Evolutionary conservation across 2,329 filamentous ascomycete genomes (phyloP).

Genomic region (Colletotrichum simmondsii): DNA sequence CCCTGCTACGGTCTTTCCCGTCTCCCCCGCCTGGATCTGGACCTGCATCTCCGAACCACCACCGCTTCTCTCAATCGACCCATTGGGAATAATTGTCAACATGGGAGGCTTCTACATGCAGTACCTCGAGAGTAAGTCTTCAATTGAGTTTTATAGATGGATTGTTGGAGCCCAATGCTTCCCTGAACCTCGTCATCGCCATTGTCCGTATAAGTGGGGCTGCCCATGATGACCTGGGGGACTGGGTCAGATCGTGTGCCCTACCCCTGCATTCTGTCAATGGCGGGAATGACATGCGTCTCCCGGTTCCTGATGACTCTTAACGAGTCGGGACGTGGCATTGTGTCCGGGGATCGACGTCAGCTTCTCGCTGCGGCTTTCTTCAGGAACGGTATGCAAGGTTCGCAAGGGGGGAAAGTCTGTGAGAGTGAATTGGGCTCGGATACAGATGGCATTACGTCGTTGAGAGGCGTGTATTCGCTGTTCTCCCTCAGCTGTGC

Average conservation of each 20-base stretch:
- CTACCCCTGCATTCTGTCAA: constrained; percentile 45
- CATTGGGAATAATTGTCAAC: constrained; percentile 46
- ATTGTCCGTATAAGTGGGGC: constrained; percentile 34
- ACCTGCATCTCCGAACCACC: constrained; percentile 17
- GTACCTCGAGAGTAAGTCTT: constrained; percentile 78
- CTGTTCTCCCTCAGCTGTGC: constrained; percentile 25
- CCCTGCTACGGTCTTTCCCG: constrained; percentile 9
- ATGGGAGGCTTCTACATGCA: constrained; percentile 79
- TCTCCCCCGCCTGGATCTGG: background rate
- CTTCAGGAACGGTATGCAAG: constrained; percentile 10
- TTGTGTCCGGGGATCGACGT: constrained; percentile 11
- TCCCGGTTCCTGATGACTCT: constrained; percentile 30
- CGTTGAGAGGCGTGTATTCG: constrained; percentile 25
- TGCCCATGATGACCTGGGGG: constrained; percentile 6
- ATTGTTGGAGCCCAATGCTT: constrained; percentile 31
- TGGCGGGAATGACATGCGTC: constrained; percentile 37
- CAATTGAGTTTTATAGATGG: constrained; percentile 35
- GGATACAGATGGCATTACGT: constrained; percentile 45
- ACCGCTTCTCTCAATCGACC: constrained; percentile 17
- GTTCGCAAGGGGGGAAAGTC: background rate
- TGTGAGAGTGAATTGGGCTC: constrained; percentile 43
- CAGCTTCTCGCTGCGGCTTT: constrained; percentile 25
- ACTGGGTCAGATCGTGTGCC: constrained; percentile 36
- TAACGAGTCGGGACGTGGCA: constrained; percentile 8
- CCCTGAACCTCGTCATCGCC: constrained; percentile 29